These are phyloP conservation scores for Pestalotiopsis sp. DNA, from an alignment of 2,329 filamentous ascomycete genomes.

Conservation along the genomic window DNA sequence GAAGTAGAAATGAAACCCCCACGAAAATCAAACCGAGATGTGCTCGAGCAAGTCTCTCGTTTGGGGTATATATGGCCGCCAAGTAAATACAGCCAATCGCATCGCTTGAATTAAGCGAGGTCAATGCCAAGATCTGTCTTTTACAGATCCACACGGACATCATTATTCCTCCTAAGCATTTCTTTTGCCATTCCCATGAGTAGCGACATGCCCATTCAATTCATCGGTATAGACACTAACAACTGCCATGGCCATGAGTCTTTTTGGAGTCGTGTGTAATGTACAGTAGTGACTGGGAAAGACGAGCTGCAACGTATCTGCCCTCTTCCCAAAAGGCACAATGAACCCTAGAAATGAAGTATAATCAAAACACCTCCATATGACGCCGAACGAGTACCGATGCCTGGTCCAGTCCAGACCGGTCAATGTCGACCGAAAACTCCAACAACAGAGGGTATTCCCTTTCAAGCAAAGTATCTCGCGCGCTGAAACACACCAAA, in stretches of 20 bases:
- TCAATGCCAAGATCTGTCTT: too few relatives aligned
- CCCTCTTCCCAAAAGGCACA: not conserved
- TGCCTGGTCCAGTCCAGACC: not conserved
- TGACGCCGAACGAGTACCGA: not conserved
- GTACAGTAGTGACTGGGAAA: not conserved
- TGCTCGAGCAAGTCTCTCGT: not conserved
- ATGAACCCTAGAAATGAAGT: not conserved
- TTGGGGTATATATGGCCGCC: not conserved
- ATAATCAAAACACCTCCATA: constrained; percentile 4
- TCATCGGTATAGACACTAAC: not conserved
- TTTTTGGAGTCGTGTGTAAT: not conserved
- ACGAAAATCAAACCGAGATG: not conserved
- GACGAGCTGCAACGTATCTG: not conserved
- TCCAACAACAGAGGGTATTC: constrained; percentile 14
- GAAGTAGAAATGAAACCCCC: not conserved
- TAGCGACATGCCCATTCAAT: not conserved
- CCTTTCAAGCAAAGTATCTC: constrained; percentile 6
- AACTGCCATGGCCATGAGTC: not conserved
- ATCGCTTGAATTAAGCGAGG: not conserved
- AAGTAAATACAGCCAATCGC: not conserved
- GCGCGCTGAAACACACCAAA: constrained; percentile 8
- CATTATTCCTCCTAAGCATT: not conserved
- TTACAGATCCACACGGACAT: too few relatives aligned
- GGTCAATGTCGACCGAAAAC: constrained; percentile 7
- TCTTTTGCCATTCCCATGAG: not conserved